Evolutionary conservation across 2,329 filamentous ascomycete genomes (phyloP).

Genomic region (Dendryphion nanum): DNA sequence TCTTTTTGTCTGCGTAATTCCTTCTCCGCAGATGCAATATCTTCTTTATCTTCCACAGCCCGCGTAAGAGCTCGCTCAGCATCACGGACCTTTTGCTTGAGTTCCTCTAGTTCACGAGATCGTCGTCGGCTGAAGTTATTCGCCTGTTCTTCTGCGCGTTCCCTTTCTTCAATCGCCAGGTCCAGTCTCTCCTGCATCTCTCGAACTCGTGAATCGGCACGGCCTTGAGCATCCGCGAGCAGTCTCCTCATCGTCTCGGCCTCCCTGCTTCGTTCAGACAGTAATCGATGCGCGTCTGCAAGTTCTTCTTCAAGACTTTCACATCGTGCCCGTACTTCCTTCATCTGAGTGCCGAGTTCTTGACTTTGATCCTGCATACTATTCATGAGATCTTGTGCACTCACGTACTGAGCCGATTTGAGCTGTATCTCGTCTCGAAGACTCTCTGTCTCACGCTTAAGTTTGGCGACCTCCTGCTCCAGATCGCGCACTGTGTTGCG

Average conservation of each 20-base stretch:
- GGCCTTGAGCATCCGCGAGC: conserved; percentile 79
- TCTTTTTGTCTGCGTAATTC: conserved; percentile 73
- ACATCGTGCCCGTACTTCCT: conserved; percentile 77
- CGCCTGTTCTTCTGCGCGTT: conserved; percentile 88
- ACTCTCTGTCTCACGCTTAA: conserved; percentile 65
- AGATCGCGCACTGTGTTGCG: conserved; percentile 65
- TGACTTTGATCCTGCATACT: conserved; percentile 92
- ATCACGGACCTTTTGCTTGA: conserved; percentile 75
- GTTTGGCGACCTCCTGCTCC: conserved; percentile 69
- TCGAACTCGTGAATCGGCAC: conserved; percentile 75
- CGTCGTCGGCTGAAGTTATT: conserved; percentile 73
- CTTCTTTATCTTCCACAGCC: conserved; percentile 72
- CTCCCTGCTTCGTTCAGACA: conserved; percentile 85
- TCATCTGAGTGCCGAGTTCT: conserved; percentile 87
- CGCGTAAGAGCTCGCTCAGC: conserved; percentile 74
- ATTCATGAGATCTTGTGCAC: conserved; percentile 78
- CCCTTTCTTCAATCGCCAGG: conserved; percentile 86
- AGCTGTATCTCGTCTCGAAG: conserved; percentile 79
- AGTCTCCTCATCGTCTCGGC: conserved; percentile 92
- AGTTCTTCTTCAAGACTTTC: conserved; percentile 92
- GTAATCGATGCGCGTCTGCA: conserved; percentile 78
- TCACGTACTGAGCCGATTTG: conserved; percentile 81
- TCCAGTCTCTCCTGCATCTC: conserved; percentile 91
- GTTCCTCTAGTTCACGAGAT: conserved; percentile 81
- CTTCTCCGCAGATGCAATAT: conserved; percentile 69